Conservation (phyloP, 306 rosid genomes). For the Ziziphus jujuba region DNA sequence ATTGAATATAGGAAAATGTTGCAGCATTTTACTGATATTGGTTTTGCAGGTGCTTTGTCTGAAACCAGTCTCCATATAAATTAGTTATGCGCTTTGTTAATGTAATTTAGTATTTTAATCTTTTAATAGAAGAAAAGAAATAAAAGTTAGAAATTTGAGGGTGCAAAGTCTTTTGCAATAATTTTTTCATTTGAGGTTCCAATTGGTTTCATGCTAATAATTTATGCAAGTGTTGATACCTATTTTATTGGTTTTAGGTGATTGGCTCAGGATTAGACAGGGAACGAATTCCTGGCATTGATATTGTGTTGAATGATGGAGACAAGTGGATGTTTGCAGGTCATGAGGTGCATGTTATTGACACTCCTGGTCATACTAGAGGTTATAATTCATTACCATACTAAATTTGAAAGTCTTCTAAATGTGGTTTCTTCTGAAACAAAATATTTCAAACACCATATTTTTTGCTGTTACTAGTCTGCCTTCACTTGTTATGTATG, state of each 20-base stretch:
- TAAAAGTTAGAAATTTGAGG: not conserved
- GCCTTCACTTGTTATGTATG: too few species aligned
- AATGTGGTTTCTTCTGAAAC: not conserved
- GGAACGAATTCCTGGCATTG: constrained; percentile 84
- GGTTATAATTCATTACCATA: constrained; percentile 43
- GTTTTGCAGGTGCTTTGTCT: not conserved
- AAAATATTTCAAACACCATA: too few species aligned
- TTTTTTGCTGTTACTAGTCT: too few species aligned
- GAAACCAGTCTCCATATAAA: not conserved
- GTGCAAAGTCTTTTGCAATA: not conserved
- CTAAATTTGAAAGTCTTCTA: constrained; percentile 11
- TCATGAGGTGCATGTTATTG: constrained; percentile 86
- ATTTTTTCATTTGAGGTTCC: not conserved
- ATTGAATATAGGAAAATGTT: not conserved
- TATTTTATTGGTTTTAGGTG: constrained; percentile 48
- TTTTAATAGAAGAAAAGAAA: not conserved
- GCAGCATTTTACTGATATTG: not conserved
- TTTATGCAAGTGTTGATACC: constrained; percentile 8
- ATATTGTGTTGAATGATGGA: constrained; percentile 76
- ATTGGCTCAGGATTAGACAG: constrained; percentile 77
- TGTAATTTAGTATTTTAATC: not conserved
- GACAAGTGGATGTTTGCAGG: constrained; percentile 99
- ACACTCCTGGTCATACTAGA: constrained; percentile 90
- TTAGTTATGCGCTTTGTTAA: not conserved
- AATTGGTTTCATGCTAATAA: not conserved